Evolutionary conservation across 176 grass and related monocot species (phyloP).

Genomic region (Bolboschoenus planiculmis): DNA sequence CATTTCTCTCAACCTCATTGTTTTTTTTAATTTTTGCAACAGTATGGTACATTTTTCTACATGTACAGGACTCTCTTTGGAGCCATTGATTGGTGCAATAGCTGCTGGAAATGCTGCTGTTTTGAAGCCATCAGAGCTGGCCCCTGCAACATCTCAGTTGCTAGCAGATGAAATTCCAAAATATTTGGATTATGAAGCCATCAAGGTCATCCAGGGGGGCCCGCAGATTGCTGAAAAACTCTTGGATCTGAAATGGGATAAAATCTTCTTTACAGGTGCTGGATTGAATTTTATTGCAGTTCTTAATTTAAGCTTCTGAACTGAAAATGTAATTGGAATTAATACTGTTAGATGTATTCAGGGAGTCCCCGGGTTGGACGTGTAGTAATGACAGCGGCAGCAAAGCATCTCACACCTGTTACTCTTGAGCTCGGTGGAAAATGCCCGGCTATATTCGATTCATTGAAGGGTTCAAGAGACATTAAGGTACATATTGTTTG

Average conservation of each 20-base stretch:
- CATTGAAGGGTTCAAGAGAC: conserved; percentile 35
- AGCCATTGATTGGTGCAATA: conserved; percentile 81
- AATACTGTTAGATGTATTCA: not conserved
- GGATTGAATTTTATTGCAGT: not conserved
- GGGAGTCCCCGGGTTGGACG: conserved; percentile 62
- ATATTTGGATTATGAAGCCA: conserved; percentile 59
- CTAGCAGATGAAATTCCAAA: conserved; percentile 33
- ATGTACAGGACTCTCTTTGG: conserved; percentile 60
- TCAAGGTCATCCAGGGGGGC: conserved; percentile 71
- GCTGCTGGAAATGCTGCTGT: conserved; percentile 69
- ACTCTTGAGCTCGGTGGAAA: conserved; percentile 87
- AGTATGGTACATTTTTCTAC: not conserved
- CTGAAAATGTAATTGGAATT: not conserved
- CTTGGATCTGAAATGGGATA: conserved; percentile 84
- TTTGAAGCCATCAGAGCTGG: conserved; percentile 77
- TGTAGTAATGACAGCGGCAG: conserved; percentile 70
- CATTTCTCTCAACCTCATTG: not conserved
- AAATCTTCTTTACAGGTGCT: conserved; percentile 89
- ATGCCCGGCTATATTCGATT: conserved; percentile 90
- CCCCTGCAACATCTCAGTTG: conserved; percentile 55
- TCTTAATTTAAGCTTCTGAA: not conserved
- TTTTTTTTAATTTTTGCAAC: not conserved
- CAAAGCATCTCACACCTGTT: conserved; percentile 84
- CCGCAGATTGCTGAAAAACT: conserved; percentile 48
- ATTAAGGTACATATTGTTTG: conserved; percentile 18